Conservation (phyloP, 208 protist genomes). For the Leishmania martiniquensis region DNA sequence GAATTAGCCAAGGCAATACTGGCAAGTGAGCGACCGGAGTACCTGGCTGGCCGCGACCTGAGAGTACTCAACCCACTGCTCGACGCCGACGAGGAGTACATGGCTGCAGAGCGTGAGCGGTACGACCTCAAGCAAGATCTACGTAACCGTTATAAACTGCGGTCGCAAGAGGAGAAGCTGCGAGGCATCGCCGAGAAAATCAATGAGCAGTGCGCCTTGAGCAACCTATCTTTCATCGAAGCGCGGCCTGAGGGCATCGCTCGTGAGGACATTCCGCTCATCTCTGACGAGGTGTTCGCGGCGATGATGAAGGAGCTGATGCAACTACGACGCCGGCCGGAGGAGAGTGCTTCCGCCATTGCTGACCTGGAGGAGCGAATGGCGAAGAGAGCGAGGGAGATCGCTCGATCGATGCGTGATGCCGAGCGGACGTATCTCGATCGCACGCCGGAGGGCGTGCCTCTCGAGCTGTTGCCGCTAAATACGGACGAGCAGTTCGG, state of each 20-base stretch:
- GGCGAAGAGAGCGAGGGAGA: constrained; percentile 37
- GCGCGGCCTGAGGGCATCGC: constrained; percentile 47
- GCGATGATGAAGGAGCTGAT: constrained; percentile 28
- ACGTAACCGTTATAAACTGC: constrained; percentile 55
- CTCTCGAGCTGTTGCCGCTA: constrained; percentile 54
- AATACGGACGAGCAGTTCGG: constrained; percentile 54
- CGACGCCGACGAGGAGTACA: constrained; percentile 52
- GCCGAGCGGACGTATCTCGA: constrained; percentile 62
- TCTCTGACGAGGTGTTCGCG: constrained; percentile 33
- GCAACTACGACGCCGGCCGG: constrained; percentile 18
- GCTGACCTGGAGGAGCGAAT: constrained; percentile 31
- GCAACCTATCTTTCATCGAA: constrained; percentile 46
- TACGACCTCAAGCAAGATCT: constrained; percentile 57
- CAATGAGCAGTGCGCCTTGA: background rate
- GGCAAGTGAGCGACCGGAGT: constrained; percentile 43
- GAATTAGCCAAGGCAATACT: constrained; percentile 52
- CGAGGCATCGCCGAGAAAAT: constrained; percentile 36
- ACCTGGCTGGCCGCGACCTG: constrained; percentile 48
- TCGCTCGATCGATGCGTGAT: constrained; percentile 57
- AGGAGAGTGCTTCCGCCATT: constrained; percentile 23
- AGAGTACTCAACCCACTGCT: constrained; percentile 53
- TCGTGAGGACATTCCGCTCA: constrained; percentile 36
- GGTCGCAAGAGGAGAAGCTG: constrained; percentile 42
- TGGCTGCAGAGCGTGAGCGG: constrained; percentile 38
- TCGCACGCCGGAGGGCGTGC: constrained; percentile 38